Conservation (phyloP, 78 protist genomes). For the Andalucia godoyi region DNA sequence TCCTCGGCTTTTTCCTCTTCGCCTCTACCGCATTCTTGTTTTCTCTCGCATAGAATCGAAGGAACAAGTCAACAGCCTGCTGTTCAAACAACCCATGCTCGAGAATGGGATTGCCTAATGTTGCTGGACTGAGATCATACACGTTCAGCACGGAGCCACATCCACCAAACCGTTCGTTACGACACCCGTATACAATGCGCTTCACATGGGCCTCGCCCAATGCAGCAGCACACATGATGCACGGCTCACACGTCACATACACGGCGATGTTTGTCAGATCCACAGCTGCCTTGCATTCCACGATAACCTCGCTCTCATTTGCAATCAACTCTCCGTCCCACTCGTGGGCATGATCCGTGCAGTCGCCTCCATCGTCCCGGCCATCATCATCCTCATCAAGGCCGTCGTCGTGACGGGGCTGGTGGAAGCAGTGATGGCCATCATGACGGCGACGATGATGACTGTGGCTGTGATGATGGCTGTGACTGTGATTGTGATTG, state of each 20-base stretch:
- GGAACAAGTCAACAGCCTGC: conserved; percentile 6
- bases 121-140: no score
- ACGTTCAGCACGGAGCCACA: conserved; percentile 35
- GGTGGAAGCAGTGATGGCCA: background rate
- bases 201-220: conserved; percentile 7
- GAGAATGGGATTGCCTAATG: background rate
- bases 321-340: no score
- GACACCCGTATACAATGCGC: conserved; percentile 38
- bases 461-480: no score
- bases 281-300: background rate
- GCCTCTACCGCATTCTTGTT: conserved; percentile 1
- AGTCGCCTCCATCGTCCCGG: background rate
- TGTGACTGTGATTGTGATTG: no score
- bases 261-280: conserved; percentile 10
- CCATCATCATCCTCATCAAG: no score
- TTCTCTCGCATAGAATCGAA: conserved; percentile 6
- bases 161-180: conserved; percentile 63
- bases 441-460: background rate
- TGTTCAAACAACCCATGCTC: background rate
- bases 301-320: no score
- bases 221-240: conserved; percentile 75
- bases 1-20: conserved; percentile 10
- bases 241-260: conserved; percentile 75
- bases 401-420: background rate
- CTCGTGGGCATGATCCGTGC: no score